Percentiles rank a stretch among this genome's conserved stretches.
Evolutionary conservation across 2,329 filamentous ascomycete genomes (phyloP).

Genomic region (Mollisia scopiformis): DNA sequence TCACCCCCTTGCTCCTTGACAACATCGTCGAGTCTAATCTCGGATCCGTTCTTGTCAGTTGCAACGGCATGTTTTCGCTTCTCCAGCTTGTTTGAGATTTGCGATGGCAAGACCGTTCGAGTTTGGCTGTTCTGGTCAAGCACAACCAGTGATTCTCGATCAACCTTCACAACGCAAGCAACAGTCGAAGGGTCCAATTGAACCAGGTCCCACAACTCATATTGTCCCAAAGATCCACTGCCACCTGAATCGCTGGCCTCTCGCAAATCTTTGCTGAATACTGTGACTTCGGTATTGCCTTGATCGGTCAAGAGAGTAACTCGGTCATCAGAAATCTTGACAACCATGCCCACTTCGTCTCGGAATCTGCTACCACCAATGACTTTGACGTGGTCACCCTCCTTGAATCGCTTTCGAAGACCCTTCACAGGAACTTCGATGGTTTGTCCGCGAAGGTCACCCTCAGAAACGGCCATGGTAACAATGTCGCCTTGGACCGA

Average conservation of each 20-base stretch:
- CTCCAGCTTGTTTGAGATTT: constrained; percentile 87
- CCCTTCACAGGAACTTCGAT: constrained; percentile 94
- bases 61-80: constrained; percentile 84
- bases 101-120: constrained; percentile 83
- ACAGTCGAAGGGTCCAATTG: constrained; percentile 93
- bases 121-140: constrained; percentile 88
- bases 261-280: constrained; percentile 95
- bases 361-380: constrained; percentile 93
- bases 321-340: constrained; percentile 88
- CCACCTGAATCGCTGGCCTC: constrained; percentile 92
- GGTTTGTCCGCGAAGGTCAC: constrained; percentile 77
- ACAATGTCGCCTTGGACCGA: constrained; percentile 92
- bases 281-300: constrained; percentile 90
- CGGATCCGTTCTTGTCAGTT: constrained; percentile 89
- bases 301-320: constrained; percentile 94
- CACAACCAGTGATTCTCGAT: constrained; percentile 87
- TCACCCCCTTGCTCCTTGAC: constrained; percentile 90
- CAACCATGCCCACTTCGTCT: constrained; percentile 96
- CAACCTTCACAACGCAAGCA: constrained; percentile 91
- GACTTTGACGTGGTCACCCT: constrained; percentile 98
- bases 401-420: constrained; percentile 87
- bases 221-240: constrained; percentile 82
- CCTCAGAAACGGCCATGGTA: constrained; percentile 81
- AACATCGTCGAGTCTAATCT: constrained; percentile 89
- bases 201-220: constrained; percentile 89